Percentiles rank a stretch among this genome's conserved stretches.
These are phyloP conservation scores for Tulasnella sp. DNA, from an alignment of 768 basidiomycete species.

Conservation along the genomic window DNA sequence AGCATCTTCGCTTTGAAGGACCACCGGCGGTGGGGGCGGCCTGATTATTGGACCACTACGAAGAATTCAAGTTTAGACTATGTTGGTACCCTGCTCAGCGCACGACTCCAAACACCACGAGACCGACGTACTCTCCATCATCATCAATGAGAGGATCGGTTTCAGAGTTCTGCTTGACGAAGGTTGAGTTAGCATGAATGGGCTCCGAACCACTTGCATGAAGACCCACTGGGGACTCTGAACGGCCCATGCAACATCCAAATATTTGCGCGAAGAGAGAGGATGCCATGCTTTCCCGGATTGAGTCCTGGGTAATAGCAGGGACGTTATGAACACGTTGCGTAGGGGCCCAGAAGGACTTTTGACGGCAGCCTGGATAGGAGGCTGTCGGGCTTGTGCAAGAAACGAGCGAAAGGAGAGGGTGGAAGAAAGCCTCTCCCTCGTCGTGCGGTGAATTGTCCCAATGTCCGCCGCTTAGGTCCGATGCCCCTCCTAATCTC, in stretches of 20 bases:
- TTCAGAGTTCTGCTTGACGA: not conserved
- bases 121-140: not conserved
- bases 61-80: constrained; percentile 4
- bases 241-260: constrained; percentile 5
- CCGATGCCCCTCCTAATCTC: not conserved
- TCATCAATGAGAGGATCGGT: constrained; percentile 3
- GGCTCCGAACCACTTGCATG: not conserved
- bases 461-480: not conserved
- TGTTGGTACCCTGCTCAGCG: constrained; percentile 1
- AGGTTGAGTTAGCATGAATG: not conserved
- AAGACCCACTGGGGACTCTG: not conserved
- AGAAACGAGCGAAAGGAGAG: constrained; percentile 7
- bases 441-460: not conserved
- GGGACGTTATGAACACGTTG: not conserved
- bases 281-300: not conserved
- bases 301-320: not conserved
- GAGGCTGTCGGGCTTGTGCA: constrained; percentile 9
- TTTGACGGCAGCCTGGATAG: constrained; percentile 10
- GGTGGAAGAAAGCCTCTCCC: not conserved
- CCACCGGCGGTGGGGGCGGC: not conserved
- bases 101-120: not conserved
- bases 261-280: constrained; percentile 1
- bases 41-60: not conserved
- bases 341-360: not conserved
- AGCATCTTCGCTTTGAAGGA: constrained; percentile 1